phyloP scores from a whole-genome alignment of 192 early-diverging fungal species.

The Coemansia sp. region DNA sequence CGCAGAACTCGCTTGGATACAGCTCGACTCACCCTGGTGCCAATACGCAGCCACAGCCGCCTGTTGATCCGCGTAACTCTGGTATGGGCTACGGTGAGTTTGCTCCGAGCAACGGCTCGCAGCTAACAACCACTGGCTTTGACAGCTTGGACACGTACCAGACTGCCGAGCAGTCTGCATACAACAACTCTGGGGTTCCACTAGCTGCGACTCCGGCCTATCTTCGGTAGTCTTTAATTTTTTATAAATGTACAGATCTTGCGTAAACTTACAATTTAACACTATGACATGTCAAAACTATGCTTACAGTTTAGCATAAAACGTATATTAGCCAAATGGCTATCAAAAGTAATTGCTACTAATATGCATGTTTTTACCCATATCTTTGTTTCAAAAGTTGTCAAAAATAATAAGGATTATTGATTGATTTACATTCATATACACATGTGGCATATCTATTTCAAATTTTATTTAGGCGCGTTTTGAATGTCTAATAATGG shows the following conservation, averaged over 20 bases:
- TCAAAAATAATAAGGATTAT: too few species aligned
- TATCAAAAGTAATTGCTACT: too few species aligned
- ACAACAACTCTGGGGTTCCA: slow-evolving; percentile 8
- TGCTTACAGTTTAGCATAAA: too few species aligned
- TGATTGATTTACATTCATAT: too few species aligned
- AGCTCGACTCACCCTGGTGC: background rate
- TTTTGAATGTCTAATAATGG: too few species aligned
- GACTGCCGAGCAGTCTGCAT: slow-evolving; percentile 39
- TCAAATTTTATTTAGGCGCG: too few species aligned
- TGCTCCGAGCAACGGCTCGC: slow-evolving; percentile 23
- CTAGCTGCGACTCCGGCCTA: slow-evolving; percentile 8
- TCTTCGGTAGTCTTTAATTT: background rate
- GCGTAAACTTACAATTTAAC: too few species aligned
- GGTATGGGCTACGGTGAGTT: slow-evolving; percentile 43
- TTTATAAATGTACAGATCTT: background rate
- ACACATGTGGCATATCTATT: too few species aligned
- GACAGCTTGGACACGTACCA: slow-evolving; percentile 45
- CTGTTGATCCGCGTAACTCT: background rate
- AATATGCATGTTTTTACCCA: too few species aligned
- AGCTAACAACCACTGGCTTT: slow-evolving; percentile 17
- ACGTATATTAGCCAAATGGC: too few species aligned
- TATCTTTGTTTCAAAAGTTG: too few species aligned
- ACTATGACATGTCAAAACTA: too few species aligned
- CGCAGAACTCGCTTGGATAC: slow-evolving; percentile 10
- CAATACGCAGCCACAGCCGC: background rate